These are phyloP conservation scores for Brettanomyces custersianus DNA, from an alignment of 805 yeast genomes.

Conservation along the genomic window DNA sequence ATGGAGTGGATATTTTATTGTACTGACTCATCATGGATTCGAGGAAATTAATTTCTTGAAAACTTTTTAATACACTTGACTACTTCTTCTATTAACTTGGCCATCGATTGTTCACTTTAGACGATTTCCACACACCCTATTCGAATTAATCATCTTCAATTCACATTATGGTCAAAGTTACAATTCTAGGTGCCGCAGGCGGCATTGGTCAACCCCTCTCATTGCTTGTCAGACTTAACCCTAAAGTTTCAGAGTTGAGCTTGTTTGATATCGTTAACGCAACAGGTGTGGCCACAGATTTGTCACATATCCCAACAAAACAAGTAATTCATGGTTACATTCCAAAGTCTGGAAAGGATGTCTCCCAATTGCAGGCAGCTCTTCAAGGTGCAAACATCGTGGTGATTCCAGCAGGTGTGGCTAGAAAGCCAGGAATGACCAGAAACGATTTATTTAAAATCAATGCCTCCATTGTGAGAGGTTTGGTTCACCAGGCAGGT, in stretches of 20 bases:
- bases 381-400: conserved; percentile 42
- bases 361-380: conserved; percentile 30
- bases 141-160: neutral
- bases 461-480: conserved; percentile 45
- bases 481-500: conserved; percentile 43
- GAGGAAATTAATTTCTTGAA: too few species aligned
- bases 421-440: conserved; percentile 61
- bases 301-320: conserved; percentile 58
- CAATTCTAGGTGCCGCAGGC: conserved; percentile 87
- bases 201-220: conserved; percentile 94
- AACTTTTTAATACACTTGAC: too few species aligned
- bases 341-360: conserved; percentile 21
- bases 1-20: too few species aligned
- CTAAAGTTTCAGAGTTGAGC: conserved; percentile 55
- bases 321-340: conserved; percentile 17
- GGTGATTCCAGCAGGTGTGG: conserved; percentile 55
- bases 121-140: neutral
- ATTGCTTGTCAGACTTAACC: conserved; percentile 64
- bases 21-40: too few species aligned
- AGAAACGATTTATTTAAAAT: conserved; percentile 55
- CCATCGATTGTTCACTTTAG: too few species aligned
- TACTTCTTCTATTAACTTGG: too few species aligned
- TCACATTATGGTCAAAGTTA: conserved; percentile 38
- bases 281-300: conserved; percentile 85
- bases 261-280: conserved; percentile 79